Percentiles rank a stretch among this genome's conserved stretches.
phyloP scores from a whole-genome alignment of 2,329 filamentous ascomycete species.

The Leptographium procerum region DNA sequence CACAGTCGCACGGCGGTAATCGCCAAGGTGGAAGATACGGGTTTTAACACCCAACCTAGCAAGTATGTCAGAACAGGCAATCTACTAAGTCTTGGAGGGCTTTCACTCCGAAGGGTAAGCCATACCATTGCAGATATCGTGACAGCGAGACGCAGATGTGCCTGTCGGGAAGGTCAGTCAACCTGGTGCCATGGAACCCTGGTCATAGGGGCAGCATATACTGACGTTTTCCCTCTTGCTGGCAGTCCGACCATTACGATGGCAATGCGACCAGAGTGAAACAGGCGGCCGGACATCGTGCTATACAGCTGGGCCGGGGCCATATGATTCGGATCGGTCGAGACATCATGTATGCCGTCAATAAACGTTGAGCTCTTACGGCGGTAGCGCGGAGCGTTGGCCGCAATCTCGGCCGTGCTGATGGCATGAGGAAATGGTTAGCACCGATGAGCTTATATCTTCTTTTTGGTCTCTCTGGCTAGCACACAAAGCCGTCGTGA shows the following conservation, averaged over 20 bases:
- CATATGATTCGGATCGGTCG: slow-evolving; percentile 61
- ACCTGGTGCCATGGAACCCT: no score
- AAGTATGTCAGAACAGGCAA: not conserved
- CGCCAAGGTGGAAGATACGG: slow-evolving; percentile 91
- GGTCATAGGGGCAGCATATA: slow-evolving; percentile 10
- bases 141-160: slow-evolving; percentile 94
- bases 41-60: slow-evolving; percentile 88
- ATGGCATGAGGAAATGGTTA: slow-evolving; percentile 17
- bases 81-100: not conserved
- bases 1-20: slow-evolving; percentile 87
- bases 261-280: slow-evolving; percentile 92
- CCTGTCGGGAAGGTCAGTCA: slow-evolving; percentile 27
- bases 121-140: slow-evolving; percentile 79
- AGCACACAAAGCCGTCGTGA: no score
- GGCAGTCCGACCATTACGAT: slow-evolving; percentile 95
- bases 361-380: slow-evolving; percentile 93
- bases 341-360: slow-evolving; percentile 90
- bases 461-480: not conserved
- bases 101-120: not conserved
- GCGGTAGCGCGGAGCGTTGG: slow-evolving; percentile 79
- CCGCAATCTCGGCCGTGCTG: slow-evolving; percentile 84
- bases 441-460: slow-evolving; percentile 4
- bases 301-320: slow-evolving; percentile 96
- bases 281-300: slow-evolving; percentile 91
- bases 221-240: slow-evolving; percentile 86